A percentile compares a stretch with the other conserved stretches of the same genome.
Evolutionary conservation across 139 green algal genomes (phyloP).

Genomic region (Yamagishiella unicocca): DNA sequence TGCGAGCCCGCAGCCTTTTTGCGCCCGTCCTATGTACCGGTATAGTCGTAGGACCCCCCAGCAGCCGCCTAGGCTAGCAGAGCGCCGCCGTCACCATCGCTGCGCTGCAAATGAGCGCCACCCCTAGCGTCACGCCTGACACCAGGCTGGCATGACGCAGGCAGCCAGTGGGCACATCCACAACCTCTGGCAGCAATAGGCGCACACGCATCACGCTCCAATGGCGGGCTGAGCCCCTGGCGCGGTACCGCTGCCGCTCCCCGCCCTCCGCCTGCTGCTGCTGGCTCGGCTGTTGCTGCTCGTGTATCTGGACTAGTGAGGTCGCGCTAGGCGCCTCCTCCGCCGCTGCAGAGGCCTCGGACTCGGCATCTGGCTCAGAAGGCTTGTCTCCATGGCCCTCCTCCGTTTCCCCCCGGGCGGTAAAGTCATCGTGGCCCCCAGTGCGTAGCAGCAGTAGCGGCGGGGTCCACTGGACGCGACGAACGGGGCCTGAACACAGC

Average conservation of each 20-base stretch:
- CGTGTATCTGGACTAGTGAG: background rate
- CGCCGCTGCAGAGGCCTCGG: too few species aligned
- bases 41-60: too few species aligned
- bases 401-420: too few species aligned
- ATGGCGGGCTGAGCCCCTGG: background rate
- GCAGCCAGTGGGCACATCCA: constrained; percentile 10
- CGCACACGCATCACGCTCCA: constrained; percentile 3
- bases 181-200: background rate
- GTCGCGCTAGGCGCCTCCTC: too few species aligned
- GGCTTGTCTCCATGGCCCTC: too few species aligned
- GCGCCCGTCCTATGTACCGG: too few species aligned
- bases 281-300: background rate
- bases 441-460: constrained; percentile 20
- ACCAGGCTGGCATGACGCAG: background rate
- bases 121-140: background rate
- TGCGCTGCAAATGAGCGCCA: background rate
- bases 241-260: background rate
- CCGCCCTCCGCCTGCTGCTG: background rate
- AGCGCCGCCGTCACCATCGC: constrained; percentile 16
- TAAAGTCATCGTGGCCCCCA: background rate
- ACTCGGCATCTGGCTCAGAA: too few species aligned
- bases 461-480: background rate
- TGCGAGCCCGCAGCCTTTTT: too few species aligned
- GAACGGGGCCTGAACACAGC: too few species aligned
- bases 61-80: background rate